Conservation (phyloP, 2,329 filamentous ascomycete species). For the Colletotrichum godetiae region DNA sequence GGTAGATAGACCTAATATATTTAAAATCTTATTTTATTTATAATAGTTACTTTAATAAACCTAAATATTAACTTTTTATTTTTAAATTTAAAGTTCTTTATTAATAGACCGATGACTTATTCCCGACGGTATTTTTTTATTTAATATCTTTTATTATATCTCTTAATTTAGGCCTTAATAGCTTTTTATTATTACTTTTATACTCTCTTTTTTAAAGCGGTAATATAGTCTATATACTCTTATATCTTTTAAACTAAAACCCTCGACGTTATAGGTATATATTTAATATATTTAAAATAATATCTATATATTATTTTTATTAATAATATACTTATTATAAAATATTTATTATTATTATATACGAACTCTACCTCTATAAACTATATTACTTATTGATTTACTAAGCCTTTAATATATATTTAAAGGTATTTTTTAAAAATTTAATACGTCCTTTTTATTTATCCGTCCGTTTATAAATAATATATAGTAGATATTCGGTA, state of each 20-base stretch:
- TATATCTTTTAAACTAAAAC: background rate
- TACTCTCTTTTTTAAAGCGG: background rate
- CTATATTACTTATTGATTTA: background rate
- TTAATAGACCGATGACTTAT: background rate
- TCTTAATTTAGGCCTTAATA: background rate
- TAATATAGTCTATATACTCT: background rate
- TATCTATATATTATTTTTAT: background rate
- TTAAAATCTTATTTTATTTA: background rate
- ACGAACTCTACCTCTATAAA: background rate
- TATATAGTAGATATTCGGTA: background rate
- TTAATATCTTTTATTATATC: background rate
- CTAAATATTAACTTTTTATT: background rate
- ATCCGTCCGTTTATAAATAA: background rate
- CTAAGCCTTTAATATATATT: background rate
- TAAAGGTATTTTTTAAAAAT: background rate
- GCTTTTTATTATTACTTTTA: no score
- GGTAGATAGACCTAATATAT: background rate
- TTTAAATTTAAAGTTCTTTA: no score
- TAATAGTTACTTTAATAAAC: background rate
- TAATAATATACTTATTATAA: background rate
- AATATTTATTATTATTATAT: background rate
- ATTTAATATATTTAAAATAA: background rate
- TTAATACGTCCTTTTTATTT: background rate
- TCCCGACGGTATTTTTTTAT: slow-evolving; percentile 1
- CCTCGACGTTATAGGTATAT: background rate